These are phyloP conservation scores for Friedmanniomyces simplex DNA, from an alignment of 495 filamentous ascomycete genomes.

Conservation along the genomic window DNA sequence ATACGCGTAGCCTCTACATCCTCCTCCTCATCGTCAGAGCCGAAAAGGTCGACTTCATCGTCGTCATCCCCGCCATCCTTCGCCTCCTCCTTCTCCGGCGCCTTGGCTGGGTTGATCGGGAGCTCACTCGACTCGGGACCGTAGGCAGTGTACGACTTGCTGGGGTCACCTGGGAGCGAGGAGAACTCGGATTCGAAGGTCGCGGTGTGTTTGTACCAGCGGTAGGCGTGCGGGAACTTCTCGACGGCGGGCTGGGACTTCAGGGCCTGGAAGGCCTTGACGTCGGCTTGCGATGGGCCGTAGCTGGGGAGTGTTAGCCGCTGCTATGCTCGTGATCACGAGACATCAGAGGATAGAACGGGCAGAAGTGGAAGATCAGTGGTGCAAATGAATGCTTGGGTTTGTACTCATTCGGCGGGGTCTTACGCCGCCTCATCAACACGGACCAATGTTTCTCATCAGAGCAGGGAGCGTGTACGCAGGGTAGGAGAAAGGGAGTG, in stretches of 20 bases:
- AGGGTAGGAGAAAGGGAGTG: conserved; percentile 6
- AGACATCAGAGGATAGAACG: neutral
- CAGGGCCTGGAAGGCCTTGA: conserved; percentile 83
- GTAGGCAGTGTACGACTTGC: conserved; percentile 77
- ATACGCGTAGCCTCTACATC: conserved; percentile 73
- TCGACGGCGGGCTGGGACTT: conserved; percentile 59
- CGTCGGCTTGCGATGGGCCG: conserved; percentile 86
- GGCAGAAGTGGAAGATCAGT: conserved; percentile 56
- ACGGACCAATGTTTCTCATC: conserved; percentile 98
- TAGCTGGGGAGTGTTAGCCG: conserved; percentile 43
- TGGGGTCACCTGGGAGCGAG: conserved; percentile 81
- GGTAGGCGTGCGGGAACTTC: conserved; percentile 87
- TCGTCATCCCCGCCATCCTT: conserved; percentile 49
- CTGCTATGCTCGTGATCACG: neutral
- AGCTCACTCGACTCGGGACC: conserved; percentile 71
- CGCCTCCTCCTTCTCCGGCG: conserved; percentile 53
- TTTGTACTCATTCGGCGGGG: conserved; percentile 76
- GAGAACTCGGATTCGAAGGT: conserved; percentile 84
- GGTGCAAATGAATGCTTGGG: conserved; percentile 66
- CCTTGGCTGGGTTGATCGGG: conserved; percentile 77
- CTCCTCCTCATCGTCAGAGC: conserved; percentile 82
- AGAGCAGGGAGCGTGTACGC: conserved; percentile 37
- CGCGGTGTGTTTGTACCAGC: conserved; percentile 98
- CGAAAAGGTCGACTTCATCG: conserved; percentile 82
- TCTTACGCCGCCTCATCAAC: conserved; percentile 99